Evolutionary conservation across 192 early-diverging fungal genomes (phyloP).

Genomic region (Linnemannia zychae): DNA sequence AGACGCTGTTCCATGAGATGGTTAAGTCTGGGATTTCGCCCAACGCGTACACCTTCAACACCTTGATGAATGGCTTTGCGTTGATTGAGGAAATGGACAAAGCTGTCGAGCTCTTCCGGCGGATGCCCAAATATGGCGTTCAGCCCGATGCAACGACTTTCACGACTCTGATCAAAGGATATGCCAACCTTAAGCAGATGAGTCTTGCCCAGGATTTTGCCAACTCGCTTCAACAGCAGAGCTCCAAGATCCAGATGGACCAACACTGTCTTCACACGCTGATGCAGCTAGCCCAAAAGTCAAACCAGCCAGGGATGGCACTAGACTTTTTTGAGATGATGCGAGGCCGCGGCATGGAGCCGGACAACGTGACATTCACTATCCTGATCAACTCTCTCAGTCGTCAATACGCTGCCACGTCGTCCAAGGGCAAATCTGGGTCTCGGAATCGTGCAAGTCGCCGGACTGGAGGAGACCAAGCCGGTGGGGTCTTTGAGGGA

Average conservation of each 20-base stretch:
- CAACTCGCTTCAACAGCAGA: constrained; percentile 36
- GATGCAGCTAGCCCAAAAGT: constrained; percentile 55
- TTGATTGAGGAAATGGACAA: constrained; percentile 52
- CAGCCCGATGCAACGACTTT: constrained; percentile 39
- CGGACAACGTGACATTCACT: constrained; percentile 35
- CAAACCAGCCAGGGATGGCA: constrained; percentile 38
- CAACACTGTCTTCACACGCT: constrained; percentile 36
- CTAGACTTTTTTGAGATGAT: constrained; percentile 55
- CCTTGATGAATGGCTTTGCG: constrained; percentile 50
- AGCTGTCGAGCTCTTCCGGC: constrained; percentile 47
- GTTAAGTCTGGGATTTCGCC: constrained; percentile 46
- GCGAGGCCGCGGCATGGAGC: constrained; percentile 41
- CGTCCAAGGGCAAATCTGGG: not conserved
- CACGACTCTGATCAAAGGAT: constrained; percentile 52
- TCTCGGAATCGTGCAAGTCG: not conserved
- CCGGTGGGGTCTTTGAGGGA: not conserved
- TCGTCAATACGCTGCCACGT: not conserved
- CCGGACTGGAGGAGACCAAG: not conserved
- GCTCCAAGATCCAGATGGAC: constrained; percentile 33
- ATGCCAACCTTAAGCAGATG: constrained; percentile 33
- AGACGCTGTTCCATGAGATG: constrained; percentile 52
- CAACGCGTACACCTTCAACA: constrained; percentile 34
- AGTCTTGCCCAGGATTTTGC: constrained; percentile 36
- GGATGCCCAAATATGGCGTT: constrained; percentile 54
- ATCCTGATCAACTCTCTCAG: constrained; percentile 47